Conservation (phyloP, 805 yeast genomes). For the Torulaspora franciscae region DNA sequence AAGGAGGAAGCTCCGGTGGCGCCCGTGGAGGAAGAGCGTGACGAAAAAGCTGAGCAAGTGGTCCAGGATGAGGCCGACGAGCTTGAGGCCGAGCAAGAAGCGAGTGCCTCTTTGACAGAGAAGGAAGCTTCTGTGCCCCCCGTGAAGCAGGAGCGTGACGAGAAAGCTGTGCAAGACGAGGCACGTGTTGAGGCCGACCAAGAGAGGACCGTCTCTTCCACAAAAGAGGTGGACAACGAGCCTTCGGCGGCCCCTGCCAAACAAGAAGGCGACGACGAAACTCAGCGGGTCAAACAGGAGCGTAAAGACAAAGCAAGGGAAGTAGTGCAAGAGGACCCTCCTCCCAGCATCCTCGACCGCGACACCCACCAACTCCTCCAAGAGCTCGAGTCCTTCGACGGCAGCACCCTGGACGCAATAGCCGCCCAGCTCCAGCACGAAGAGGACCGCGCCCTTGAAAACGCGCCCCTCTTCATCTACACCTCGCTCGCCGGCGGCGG, state of each 20-base stretch:
- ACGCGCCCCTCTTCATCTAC: constrained; percentile 64
- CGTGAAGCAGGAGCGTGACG: no score
- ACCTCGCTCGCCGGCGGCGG: constrained; percentile 87
- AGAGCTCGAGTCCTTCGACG: constrained; percentile 26
- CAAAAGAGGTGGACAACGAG: no score
- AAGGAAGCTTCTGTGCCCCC: no score
- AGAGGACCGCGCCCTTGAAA: constrained; percentile 25
- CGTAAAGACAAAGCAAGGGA: neutral
- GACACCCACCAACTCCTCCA: constrained; percentile 34
- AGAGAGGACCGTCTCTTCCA: no score
- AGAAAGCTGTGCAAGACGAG: no score
- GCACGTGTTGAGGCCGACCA: no score
- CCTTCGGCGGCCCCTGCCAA: no score
- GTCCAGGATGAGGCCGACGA: constrained; percentile 1
- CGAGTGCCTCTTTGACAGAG: neutral
- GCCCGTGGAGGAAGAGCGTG: no score
- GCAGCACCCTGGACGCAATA: constrained; percentile 20
- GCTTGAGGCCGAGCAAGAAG: neutral
- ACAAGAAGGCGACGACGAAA: no score
- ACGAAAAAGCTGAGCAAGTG: neutral
- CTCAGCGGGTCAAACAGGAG: no score
- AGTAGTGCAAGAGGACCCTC: constrained; percentile 3
- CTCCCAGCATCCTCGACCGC: constrained; percentile 7
- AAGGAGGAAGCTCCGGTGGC: no score
- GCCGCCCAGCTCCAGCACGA: constrained; percentile 11